Evolutionary conservation across 129 eudicot species (phyloP), one percentile per base, ranked within the genome.

Genomic region (Rutidosis leptorrhynchoides): DNA sequence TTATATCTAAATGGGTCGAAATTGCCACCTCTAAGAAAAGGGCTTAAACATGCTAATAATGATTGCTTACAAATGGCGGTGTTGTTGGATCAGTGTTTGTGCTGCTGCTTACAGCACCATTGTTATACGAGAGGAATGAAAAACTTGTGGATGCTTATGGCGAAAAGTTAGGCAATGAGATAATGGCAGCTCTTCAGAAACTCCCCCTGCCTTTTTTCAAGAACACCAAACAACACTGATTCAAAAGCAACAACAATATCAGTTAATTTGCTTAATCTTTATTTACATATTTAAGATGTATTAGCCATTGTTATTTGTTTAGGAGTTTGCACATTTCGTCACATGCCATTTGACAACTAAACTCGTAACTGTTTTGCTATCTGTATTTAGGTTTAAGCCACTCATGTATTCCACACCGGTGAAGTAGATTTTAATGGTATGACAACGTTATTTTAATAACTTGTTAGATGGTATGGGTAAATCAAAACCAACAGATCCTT

Each of bases 111-210:
- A 86, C 95, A 22, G 72, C 84, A 48, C 97, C 97, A 15, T 43
- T 80, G 68, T 67, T 90, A 76, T 90, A 90, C 53, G 95, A 90
- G 78, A 84, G 69, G 80, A 74, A 90, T 52, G 96, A 87, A 82
- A 83, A 78, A 65, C 58, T 68, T 51, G 95, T 90, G 67, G 91
- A 90, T 76, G 46, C 80, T 40, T 87, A 84, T 65, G 97, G 91
- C 3, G 73, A 70, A 43, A 75, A 67, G 68, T 87, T 90, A 49
- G 77, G 77, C 22, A 45, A 58, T 21, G 81, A 80, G 79, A 76
- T 86, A 61, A 84, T 76, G 83, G 82, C 58, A 29, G 81, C 58
- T 76, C 87, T 86, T n/a, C 81, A 65, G 70, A 90, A 82, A 72
- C 68, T 87, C 56, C 97, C 97, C 6, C 78, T 86, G 67, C 88